Evolutionary conservation across 345 rosid species (phyloP).

Genomic region (Citrus australasica): DNA sequence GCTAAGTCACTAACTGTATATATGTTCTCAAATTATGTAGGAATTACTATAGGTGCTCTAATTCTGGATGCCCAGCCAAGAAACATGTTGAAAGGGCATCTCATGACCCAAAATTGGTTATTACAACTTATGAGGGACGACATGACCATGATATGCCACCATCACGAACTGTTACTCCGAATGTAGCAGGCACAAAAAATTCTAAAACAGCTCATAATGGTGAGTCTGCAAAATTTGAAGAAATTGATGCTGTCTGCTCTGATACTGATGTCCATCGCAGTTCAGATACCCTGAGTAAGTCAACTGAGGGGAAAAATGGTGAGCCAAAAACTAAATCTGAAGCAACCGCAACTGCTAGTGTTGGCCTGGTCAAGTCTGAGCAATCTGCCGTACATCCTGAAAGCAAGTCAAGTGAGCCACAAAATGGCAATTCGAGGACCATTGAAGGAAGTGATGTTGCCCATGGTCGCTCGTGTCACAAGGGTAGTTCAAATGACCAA

Average conservation of each 20-base stretch:
- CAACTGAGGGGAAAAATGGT: slow-evolving; percentile 28
- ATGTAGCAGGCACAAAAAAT: slow-evolving; percentile 25
- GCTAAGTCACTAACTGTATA: slow-evolving; percentile 13
- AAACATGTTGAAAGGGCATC: slow-evolving; percentile 86
- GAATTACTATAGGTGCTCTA: slow-evolving; percentile 97
- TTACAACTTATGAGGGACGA: slow-evolving; percentile 84
- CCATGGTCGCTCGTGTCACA: slow-evolving; percentile 1
- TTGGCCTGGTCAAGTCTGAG: slow-evolving; percentile 6
- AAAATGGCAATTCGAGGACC: slow-evolving; percentile 20
- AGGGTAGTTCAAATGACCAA: slow-evolving; percentile 16
- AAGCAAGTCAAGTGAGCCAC: slow-evolving; percentile 25
- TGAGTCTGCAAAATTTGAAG: slow-evolving; percentile 35
- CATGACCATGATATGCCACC: slow-evolving; percentile 87
- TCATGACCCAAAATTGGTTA: slow-evolving; percentile 60
- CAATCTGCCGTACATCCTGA: slow-evolving; percentile 7
- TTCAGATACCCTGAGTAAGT: slow-evolving; percentile 28
- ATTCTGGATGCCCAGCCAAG: slow-evolving; percentile 85
- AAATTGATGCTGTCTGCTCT: slow-evolving; percentile 18
- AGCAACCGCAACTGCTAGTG: slow-evolving; percentile 20
- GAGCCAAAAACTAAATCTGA: slow-evolving; percentile 25
- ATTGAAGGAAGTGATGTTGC: slow-evolving; percentile 23
- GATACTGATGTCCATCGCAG: slow-evolving; percentile 24
- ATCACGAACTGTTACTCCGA: slow-evolving; percentile 63
- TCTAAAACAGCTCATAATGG: slow-evolving; percentile 26
- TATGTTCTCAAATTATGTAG: slow-evolving; percentile 32